Evolutionary conservation across 805 yeast genomes (phyloP).

Genomic region (Vanderwaltozyma polyspora): DNA sequence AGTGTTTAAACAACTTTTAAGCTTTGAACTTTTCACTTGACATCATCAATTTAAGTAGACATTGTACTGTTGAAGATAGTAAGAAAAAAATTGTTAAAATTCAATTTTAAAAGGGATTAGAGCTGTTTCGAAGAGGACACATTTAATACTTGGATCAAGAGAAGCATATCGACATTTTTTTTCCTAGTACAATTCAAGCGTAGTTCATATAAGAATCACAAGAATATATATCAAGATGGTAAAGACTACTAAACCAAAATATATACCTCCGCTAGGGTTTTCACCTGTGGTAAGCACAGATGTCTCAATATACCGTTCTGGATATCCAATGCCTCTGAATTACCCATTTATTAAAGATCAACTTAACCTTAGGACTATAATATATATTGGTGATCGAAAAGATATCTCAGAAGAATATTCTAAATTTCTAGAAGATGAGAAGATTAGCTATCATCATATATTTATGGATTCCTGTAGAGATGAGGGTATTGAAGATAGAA

Average conservation of each 20-base stretch:
- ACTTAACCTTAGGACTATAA: constrained; percentile 63
- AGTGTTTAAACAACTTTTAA: no score
- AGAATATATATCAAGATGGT: no score
- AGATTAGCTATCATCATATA: constrained; percentile 47
- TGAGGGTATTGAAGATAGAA: constrained; percentile 49
- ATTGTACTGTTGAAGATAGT: no score
- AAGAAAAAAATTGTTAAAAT: no score
- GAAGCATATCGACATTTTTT: no score
- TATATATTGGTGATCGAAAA: constrained; percentile 70
- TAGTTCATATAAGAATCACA: no score
- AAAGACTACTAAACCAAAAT: constrained; percentile 7
- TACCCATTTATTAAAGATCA: constrained; percentile 61
- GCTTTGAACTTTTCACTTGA: no score
- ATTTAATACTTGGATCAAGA: no score
- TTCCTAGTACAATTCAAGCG: no score
- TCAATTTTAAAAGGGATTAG: no score
- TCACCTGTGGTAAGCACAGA: constrained; percentile 57
- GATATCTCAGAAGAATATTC: constrained; percentile 45
- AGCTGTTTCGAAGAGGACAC: no score
- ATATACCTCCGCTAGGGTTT: constrained; percentile 87
- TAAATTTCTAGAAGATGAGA: constrained; percentile 50
- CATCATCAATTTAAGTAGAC: no score
- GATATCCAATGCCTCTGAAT: constrained; percentile 85
- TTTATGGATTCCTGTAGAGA: constrained; percentile 66
- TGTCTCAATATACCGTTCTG: constrained; percentile 78